Percentiles rank a stretch among this genome's conserved stretches.
Conservation (phyloP, 176 grass and related monocot genomes). For the Aegilops sharonensis region DNA sequence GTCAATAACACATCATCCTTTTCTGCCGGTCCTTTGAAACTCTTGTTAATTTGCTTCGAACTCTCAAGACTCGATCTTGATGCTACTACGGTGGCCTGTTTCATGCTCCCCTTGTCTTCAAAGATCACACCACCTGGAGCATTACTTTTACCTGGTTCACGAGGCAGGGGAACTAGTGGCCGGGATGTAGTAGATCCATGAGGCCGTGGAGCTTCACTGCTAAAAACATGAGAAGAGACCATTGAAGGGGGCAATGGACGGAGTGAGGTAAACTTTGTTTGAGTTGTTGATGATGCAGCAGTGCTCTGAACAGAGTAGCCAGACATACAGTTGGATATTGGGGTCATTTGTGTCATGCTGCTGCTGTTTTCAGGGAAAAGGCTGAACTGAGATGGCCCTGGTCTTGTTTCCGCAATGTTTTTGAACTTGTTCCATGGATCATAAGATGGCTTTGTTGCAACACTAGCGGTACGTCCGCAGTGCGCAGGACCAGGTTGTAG, state of each 20-base stretch:
- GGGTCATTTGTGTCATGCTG: conserved; percentile 24
- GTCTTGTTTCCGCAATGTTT: conserved; percentile 38
- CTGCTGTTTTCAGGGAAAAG: conserved; percentile 27
- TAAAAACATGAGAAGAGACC: conserved; percentile 39
- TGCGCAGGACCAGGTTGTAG: conserved; percentile 8
- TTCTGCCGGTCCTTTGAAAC: conserved; percentile 38
- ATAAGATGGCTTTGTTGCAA: conserved; percentile 41
- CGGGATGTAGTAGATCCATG: conserved; percentile 25
- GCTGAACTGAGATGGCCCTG: conserved; percentile 25
- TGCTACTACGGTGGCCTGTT: conserved; percentile 9
- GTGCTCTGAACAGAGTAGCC: conserved; percentile 25
- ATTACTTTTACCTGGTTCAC: conserved; percentile 19
- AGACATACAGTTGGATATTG: conserved; percentile 16
- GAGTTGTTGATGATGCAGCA: conserved; percentile 1
- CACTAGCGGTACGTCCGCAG: conserved; percentile 3
- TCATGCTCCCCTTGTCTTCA: conserved; percentile 32
- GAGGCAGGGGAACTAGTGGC: conserved; percentile 14
- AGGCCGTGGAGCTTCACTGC: conserved; percentile 17
- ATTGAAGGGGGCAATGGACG: conserved; percentile 51
- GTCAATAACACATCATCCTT: conserved; percentile 14
- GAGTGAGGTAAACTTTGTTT: conserved; percentile 53
- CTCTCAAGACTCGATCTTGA: conserved; percentile 25
- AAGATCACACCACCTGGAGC: neutral
- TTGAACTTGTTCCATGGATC: conserved; percentile 23
- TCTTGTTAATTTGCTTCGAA: conserved; percentile 15